phyloP scores from a whole-genome alignment of 2,329 filamentous ascomycete species.

The Aspergillus intermedius region DNA sequence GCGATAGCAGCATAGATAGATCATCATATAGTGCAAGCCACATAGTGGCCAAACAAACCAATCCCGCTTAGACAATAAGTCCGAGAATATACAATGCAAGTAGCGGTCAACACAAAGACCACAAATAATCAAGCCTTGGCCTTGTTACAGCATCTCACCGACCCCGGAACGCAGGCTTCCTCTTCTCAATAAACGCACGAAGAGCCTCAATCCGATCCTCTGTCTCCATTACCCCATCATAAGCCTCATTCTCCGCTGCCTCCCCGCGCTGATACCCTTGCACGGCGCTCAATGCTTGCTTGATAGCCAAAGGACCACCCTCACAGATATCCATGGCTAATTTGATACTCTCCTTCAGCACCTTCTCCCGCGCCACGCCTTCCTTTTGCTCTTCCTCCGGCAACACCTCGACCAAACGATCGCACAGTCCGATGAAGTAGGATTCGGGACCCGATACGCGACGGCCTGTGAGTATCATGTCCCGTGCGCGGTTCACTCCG shows the following conservation, averaged over 20 bases:
- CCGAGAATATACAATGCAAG: neutral
- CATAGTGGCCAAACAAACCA: no score
- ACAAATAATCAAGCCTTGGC: neutral
- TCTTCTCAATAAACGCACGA: conserved; percentile 73
- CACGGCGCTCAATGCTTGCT: conserved; percentile 73
- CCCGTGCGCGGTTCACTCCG: conserved; percentile 72
- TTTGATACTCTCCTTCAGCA: conserved; percentile 67
- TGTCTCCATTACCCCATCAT: conserved; percentile 73
- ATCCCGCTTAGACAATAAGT: no score
- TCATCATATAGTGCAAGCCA: no score
- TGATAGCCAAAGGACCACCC: conserved; percentile 76
- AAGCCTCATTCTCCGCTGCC: conserved; percentile 78
- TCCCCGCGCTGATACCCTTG: conserved; percentile 59
- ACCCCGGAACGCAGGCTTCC: conserved; percentile 62
- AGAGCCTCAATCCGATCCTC: conserved; percentile 86
- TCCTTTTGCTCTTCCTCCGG: conserved; percentile 49
- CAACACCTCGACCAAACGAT: conserved; percentile 77
- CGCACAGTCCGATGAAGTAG: conserved; percentile 83
- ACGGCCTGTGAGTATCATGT: conserved; percentile 86
- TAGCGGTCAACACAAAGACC: neutral
- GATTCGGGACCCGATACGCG: conserved; percentile 76
- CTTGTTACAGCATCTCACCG: conserved; percentile 24
- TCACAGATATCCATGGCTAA: conserved; percentile 82
- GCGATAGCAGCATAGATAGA: no score
- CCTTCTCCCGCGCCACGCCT: conserved; percentile 57